Evolutionary conservation across 2,329 filamentous ascomycete species (phyloP), one percentile per base, ranked within the genome.

Genomic region (Diaporthe eres): DNA sequence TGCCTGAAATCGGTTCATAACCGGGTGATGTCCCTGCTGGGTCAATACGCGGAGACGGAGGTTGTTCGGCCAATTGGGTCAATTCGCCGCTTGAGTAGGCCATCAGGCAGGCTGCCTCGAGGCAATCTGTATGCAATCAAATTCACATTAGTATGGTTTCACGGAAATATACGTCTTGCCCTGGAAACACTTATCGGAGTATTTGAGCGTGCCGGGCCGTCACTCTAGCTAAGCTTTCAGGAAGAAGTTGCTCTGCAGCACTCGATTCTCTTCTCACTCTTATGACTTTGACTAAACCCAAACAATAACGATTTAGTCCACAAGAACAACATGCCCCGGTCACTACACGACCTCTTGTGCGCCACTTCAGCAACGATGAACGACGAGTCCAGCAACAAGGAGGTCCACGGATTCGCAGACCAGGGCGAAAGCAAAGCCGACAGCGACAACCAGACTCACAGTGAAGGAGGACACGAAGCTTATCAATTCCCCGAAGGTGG

Each of bases 401-500:
- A 68, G 10, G 31, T 39, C 28, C 47, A 68, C 47, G 44, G 25
- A 37, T 39, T 53, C 15, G 42, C 6, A 17, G 63, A 68, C 47
- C 63, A 51, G 17, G 34, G 47, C 63, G 63, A 53, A 60, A 71
- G 49, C 37, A 71, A 42, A 31, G 58, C 25, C 8, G 51, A 68
- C n/a, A 68, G 63, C 31, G 63, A 68, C 31, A 51, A 34, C 42
- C 74, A 55, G n/a, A 25, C 58, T 12, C 60, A 60, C 22, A 25
- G 19, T 44, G 42, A 34, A 51, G 51, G 58, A 19, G 58, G n/a
- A 42, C 22, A 47, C 15, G 53, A 63, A 31, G 28, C 19, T 25
- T 25, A 71, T 12, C 17, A 44, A 2, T 74, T 74, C 37, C 74
- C 74, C n/a, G 74, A 76, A 63, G 82, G 83, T 19, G 83, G 85